Conservation (phyloP, 129 eudicot species). For the Mikania micrantha region DNA sequence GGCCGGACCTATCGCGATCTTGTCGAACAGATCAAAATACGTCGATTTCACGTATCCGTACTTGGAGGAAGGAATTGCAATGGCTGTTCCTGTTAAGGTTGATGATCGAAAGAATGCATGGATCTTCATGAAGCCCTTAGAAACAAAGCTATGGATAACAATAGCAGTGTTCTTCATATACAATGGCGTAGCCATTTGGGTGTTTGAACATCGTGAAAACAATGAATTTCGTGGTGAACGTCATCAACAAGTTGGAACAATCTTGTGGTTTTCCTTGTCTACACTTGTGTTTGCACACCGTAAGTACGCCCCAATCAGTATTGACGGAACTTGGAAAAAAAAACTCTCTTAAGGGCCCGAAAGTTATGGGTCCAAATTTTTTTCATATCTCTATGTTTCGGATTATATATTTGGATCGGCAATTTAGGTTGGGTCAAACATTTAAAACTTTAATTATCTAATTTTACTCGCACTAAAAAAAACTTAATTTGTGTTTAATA, state of each 20-base stretch:
- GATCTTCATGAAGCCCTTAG: constrained; percentile 54
- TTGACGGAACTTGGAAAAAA: too few relatives aligned
- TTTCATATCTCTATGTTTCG: too few relatives aligned
- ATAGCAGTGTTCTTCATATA: constrained; percentile 35
- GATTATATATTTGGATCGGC: too few relatives aligned
- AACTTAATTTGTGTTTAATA: too few relatives aligned
- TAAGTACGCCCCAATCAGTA: too few relatives aligned
- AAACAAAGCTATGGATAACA: constrained; percentile 41
- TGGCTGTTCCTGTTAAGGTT: constrained; percentile 35
- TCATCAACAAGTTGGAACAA: constrained; percentile 33
- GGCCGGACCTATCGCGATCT: constrained; percentile 41
- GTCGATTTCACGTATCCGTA: constrained; percentile 56
- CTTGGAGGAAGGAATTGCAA: constrained; percentile 36
- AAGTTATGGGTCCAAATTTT: too few relatives aligned
- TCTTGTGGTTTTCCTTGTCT: constrained; percentile 57
- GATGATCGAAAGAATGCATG: constrained; percentile 38
- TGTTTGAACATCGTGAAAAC: constrained; percentile 46
- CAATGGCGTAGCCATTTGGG: constrained; percentile 55
- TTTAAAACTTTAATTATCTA: too few relatives aligned
- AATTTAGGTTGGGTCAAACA: too few relatives aligned
- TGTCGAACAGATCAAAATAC: constrained; percentile 25
- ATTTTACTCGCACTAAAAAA: too few relatives aligned
- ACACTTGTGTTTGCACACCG: constrained; percentile 61
- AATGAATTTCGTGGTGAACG: constrained; percentile 38
- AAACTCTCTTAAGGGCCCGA: too few relatives aligned